Evolutionary conservation across 1,284 basidiomycete genomes (phyloP), one percentile per base, ranked within the genome.

Genomic region (Ustilago tritici): DNA sequence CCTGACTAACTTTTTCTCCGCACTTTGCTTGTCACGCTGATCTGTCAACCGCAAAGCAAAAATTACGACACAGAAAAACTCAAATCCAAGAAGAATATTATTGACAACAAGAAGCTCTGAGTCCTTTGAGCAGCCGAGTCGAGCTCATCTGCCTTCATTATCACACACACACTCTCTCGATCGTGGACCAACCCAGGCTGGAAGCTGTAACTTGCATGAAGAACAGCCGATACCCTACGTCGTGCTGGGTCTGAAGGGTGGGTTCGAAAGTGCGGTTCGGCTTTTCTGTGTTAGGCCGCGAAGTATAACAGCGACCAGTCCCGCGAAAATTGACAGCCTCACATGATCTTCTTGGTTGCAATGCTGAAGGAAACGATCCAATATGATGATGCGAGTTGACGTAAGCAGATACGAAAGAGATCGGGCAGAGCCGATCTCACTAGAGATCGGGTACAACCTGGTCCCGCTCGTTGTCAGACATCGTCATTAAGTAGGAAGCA

Each of bases 261-360:
- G n/a, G n/a, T 46, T 46, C n/a, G n/a, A 46, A 7, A 11, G 10
- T 23, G 40, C 23, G 49, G 31, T 8, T 31, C 1, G 7, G 9
- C 14, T 17, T 15, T 15, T 17, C 46, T 19, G 1, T 59, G 57
- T 59, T 59, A 59, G 32, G 32, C 57, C 41, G 7, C 3, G 5
- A 12, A 1, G 6, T 4, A 10, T 56, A 12, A 40, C 54, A 41
- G 12, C 3, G 8, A 15, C 28, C 19, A 3, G 19, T 23, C 0
- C 17, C 23, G 14, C 14, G 38, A 23, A 47, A 50, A 41, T 40
- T n/a, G 34, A 17, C 57, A 50, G 8, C 43, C 55, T 59, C 57
- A 59, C 57, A 59, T 50, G 59, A 61, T 61, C 59, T 43, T 47
- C 12, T 31, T 41, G 15, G 31, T 31, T 31, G 28, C 49, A 28